Percentiles rank a stretch among this genome's conserved stretches.
Conservation (phyloP, 192 early-diverging fungal genomes). For the Dissophora ornata region DNA sequence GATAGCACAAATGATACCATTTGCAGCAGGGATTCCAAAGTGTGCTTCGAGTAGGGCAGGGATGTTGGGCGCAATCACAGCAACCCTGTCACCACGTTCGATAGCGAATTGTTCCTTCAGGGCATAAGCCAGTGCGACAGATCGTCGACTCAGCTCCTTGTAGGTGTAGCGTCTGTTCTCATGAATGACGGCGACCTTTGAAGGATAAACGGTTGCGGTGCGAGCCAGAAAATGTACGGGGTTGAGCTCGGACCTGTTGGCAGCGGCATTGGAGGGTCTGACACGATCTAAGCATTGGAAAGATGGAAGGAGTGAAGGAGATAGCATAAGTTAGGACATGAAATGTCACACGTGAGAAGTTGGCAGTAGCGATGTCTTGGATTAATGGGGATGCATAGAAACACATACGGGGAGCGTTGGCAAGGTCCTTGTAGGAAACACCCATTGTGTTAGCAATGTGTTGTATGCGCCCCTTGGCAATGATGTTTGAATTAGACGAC, state of each 20-base stretch:
- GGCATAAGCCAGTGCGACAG: constrained; percentile 55
- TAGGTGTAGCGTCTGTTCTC: constrained; percentile 55
- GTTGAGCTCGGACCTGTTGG: constrained; percentile 57
- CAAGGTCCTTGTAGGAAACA: constrained; percentile 5
- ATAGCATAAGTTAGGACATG: neutral
- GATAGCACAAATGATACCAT: constrained; percentile 66
- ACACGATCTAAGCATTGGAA: constrained; percentile 31
- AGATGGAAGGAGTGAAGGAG: neutral
- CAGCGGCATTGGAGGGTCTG: constrained; percentile 15
- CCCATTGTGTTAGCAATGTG: constrained; percentile 46
- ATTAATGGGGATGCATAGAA: too few species aligned
- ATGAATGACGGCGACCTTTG: constrained; percentile 61
- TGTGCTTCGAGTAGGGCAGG: constrained; percentile 68
- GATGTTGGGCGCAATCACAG: constrained; percentile 65
- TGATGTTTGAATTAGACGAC: constrained; percentile 15
- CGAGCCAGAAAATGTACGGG: constrained; percentile 67
- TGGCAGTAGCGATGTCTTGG: too few species aligned
- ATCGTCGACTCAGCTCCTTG: constrained; percentile 58
- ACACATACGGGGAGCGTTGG: constrained; percentile 35
- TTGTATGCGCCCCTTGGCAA: constrained; percentile 43
- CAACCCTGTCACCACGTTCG: constrained; percentile 61
- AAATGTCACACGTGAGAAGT: too few species aligned
- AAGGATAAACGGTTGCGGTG: constrained; percentile 59
- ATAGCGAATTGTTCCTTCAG: constrained; percentile 52
- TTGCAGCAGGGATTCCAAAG: constrained; percentile 69